Conservation (phyloP, 176 grass and related monocot genomes). For the Phragmites australis region DNA sequence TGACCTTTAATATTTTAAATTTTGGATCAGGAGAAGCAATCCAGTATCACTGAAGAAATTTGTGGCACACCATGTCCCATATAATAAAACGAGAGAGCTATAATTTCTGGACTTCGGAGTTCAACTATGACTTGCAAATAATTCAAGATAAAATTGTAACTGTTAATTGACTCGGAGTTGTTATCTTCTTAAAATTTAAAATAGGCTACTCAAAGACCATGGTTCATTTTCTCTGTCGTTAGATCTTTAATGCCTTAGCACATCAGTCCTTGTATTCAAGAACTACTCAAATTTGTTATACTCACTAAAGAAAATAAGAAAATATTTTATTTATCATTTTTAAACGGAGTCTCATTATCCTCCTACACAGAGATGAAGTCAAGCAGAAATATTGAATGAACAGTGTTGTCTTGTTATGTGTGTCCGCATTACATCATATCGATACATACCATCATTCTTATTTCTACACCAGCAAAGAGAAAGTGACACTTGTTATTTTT, state of each 20-base stretch:
- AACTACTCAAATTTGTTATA: neutral
- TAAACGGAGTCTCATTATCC: neutral
- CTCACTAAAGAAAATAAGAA: neutral
- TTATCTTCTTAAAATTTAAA: neutral
- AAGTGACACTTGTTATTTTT: neutral
- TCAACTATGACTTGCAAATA: neutral
- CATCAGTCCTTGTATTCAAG: neutral
- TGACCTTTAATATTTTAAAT: neutral
- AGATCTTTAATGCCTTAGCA: neutral
- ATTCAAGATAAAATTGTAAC: neutral
- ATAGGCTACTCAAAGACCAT: too few relatives aligned
- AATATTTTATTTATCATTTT: neutral
- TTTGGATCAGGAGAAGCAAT: neutral
- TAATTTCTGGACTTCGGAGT: neutral
- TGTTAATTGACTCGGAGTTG: neutral
- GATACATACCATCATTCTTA: neutral
- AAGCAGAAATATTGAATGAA: neutral
- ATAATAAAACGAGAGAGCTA: neutral
- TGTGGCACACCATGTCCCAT: neutral
- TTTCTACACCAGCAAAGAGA: neutral
- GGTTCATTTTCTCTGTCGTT: neutral
- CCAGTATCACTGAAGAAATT: neutral
- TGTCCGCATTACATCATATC: neutral
- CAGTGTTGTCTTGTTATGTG: neutral
- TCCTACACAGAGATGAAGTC: slow-evolving; percentile 12